phyloP scores from a whole-genome alignment of 179 eudicot species.

The Heliamphora pulchella region DNA sequence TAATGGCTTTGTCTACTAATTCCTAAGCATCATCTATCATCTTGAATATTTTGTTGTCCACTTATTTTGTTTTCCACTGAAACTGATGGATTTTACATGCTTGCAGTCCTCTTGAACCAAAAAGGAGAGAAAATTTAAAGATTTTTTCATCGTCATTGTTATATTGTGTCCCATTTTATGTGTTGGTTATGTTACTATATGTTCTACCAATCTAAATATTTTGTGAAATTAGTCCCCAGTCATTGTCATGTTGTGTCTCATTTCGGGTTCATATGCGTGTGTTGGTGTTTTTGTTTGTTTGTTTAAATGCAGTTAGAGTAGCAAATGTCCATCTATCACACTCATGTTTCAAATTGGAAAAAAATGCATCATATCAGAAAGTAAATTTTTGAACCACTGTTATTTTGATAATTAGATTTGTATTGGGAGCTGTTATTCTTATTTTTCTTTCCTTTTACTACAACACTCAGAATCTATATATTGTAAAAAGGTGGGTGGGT shows the following conservation, averaged over 20 bases:
- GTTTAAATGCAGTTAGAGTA: conserved; percentile 39
- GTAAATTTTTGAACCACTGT: conserved; percentile 27
- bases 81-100: too few species aligned
- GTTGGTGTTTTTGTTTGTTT: background rate
- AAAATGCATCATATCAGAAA: conserved; percentile 62
- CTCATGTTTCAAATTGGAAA: conserved; percentile 82
- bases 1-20: too few species aligned
- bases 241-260: background rate
- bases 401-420: background rate
- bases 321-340: conserved; percentile 66
- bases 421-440: background rate
- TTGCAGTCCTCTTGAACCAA: too few species aligned
- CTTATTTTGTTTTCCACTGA: too few species aligned
- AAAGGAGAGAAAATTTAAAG: too few species aligned
- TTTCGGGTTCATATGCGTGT: background rate
- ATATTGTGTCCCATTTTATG: too few species aligned
- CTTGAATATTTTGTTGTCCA: too few species aligned
- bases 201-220: background rate
- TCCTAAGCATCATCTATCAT: too few species aligned
- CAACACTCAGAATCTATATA: conserved; percentile 10
- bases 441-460: background rate
- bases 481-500: conserved; percentile 74
- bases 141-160: too few species aligned
- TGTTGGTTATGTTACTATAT: too few species aligned
- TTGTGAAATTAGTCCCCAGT: background rate